These are phyloP conservation scores for Psidium guajava DNA, from an alignment of 345 rosid genomes.

Conservation along the genomic window DNA sequence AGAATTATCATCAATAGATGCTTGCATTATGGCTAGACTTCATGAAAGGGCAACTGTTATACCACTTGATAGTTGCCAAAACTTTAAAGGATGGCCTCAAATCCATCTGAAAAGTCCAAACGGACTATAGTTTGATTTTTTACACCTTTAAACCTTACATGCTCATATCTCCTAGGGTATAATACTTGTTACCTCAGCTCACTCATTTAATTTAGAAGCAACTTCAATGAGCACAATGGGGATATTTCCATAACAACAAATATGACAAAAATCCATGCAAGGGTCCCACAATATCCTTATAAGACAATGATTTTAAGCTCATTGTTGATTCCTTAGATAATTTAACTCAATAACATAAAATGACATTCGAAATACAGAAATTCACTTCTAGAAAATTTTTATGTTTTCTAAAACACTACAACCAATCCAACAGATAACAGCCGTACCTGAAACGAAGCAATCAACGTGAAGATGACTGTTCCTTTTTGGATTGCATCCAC, in stretches of 20 bases:
- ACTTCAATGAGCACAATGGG: not conserved
- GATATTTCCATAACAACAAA: not conserved
- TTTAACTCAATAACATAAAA: not conserved
- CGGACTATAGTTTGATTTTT: not conserved
- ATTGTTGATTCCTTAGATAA: not conserved
- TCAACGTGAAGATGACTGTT: conserved; percentile 58
- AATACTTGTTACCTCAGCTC: not conserved
- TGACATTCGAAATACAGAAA: not conserved
- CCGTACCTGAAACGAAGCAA: conserved; percentile 88
- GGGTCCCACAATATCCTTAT: not conserved
- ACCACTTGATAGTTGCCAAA: not conserved
- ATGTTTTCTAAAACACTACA: not conserved
- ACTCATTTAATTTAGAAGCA: not conserved
- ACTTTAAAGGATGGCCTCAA: not conserved
- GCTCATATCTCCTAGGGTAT: not conserved
- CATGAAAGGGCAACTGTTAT: not conserved
- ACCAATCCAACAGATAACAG: not conserved
- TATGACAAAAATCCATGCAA: not conserved
- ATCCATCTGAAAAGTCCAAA: not conserved
- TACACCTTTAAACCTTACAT: not conserved
- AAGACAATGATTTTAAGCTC: not conserved
- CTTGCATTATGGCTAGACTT: not conserved
- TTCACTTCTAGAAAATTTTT: not conserved
- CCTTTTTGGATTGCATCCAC: conserved; percentile 95
- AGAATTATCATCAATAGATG: not conserved